Evolutionary conservation across 306 rosid genomes (phyloP).

Genomic region (Cucumis melo): DNA sequence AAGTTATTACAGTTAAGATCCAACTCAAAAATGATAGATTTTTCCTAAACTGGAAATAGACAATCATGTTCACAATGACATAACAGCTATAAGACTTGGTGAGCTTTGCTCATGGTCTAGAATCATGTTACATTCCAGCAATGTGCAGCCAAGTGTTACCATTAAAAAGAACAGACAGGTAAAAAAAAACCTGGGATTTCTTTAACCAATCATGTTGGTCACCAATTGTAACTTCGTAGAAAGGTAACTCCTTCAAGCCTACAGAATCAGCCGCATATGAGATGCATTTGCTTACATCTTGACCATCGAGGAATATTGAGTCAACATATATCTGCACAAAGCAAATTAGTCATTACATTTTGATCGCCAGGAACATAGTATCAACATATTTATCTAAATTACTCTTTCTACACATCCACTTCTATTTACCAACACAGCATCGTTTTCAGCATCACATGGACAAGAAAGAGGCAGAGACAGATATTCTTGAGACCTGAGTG

Average conservation of each 20-base stretch:
- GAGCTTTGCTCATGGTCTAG: neutral
- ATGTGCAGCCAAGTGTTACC: neutral
- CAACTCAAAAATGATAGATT: neutral
- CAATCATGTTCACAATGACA: neutral
- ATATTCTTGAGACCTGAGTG: neutral
- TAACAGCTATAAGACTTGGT: neutral
- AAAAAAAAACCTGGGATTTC: conserved; percentile 50
- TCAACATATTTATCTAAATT: neutral
- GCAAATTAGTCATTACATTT: neutral
- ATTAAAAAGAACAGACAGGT: neutral
- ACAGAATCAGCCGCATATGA: conserved; percentile 61
- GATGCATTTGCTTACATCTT: conserved; percentile 47
- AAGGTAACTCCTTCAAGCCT: conserved; percentile 66
- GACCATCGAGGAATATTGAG: conserved; percentile 50
- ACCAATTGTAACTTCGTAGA: conserved; percentile 42
- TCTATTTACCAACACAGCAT: neutral
- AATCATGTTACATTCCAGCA: neutral
- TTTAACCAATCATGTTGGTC: conserved; percentile 64
- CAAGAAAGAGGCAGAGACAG: neutral
- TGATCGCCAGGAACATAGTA: neutral
- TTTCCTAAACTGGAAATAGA: neutral
- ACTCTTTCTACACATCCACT: neutral
- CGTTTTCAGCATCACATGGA: neutral
- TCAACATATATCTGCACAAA: conserved; percentile 44
- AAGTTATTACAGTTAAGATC: neutral